Evolutionary conservation across 1,284 basidiomycete genomes (phyloP).

Genomic region (Fomitopsis palustris): DNA sequence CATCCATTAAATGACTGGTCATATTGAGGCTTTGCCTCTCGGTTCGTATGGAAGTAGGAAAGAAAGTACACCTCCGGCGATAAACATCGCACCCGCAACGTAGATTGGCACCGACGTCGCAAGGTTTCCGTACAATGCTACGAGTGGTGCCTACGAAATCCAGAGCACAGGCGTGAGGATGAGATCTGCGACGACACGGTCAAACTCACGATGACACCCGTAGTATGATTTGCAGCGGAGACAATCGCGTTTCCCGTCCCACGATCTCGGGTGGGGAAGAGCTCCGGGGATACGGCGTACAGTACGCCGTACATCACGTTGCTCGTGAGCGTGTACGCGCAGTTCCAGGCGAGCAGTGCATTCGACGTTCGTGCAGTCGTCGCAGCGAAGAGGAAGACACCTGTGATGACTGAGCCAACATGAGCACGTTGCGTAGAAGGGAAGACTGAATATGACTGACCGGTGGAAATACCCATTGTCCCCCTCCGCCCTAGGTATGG

Average conservation of each 20-base stretch:
- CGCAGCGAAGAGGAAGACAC: slow-evolving; percentile 63
- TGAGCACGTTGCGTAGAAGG: background rate
- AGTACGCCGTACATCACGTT: slow-evolving; percentile 76
- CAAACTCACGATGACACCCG: slow-evolving; percentile 53
- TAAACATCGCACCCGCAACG: slow-evolving; percentile 62
- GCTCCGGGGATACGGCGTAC: slow-evolving; percentile 63
- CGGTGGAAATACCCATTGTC: slow-evolving; percentile 56
- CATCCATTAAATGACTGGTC: background rate
- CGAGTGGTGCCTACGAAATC: slow-evolving; percentile 52
- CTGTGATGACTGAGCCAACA: slow-evolving; percentile 48
- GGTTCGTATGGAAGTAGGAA: slow-evolving; percentile 70
- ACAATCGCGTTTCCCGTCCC: slow-evolving; percentile 72
- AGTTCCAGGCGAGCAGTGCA: slow-evolving; percentile 70
- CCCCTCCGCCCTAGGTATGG: slow-evolving; percentile 60
- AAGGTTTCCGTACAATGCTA: slow-evolving; percentile 60
- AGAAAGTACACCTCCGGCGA: slow-evolving; percentile 56
- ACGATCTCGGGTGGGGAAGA: slow-evolving; percentile 69
- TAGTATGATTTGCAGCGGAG: slow-evolving; percentile 56
- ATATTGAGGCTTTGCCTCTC: slow-evolving; percentile 60
- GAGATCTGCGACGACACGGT: background rate
- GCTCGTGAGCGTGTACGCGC: slow-evolving; percentile 61
- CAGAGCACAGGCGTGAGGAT: background rate
- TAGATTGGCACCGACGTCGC: slow-evolving; percentile 67
- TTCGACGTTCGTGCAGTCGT: slow-evolving; percentile 63
- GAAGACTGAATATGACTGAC: slow-evolving; percentile 25